Conservation (phyloP, 2,329 filamentous ascomycete genomes). For the Monosporascus sp. region DNA sequence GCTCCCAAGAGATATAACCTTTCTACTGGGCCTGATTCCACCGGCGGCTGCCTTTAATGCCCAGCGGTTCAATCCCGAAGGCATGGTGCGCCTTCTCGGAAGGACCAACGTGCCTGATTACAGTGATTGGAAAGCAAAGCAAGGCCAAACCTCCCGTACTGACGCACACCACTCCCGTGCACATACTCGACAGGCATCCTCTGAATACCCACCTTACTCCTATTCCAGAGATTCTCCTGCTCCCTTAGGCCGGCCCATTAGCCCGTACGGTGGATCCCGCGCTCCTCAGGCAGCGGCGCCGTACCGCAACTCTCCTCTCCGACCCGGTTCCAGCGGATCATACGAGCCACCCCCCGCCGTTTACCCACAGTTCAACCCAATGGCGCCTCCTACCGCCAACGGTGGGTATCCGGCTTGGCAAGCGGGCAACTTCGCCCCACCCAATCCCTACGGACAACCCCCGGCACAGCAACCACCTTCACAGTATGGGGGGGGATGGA, state of each 20-base stretch:
- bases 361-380: conserved; percentile 26
- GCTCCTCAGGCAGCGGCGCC: conserved; percentile 33
- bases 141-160: conserved; percentile 20
- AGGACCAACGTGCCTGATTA: conserved; percentile 62
- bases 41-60: conserved; percentile 66
- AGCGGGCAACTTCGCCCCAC: conserved; percentile 10
- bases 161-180: conserved; percentile 24
- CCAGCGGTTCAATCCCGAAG: conserved; percentile 63
- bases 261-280: conserved; percentile 38
- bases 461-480: conserved; percentile 9
- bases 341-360: conserved; percentile 35
- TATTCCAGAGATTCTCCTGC: conserved; percentile 22
- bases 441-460: conserved; percentile 8
- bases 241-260: conserved; percentile 34
- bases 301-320: conserved; percentile 48
- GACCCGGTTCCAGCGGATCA: conserved; percentile 40
- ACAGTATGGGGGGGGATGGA: conserved; percentile 12
- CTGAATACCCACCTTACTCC: conserved; percentile 33
- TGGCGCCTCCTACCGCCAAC: conserved; percentile 10
- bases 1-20: conserved; percentile 65
- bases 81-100: conserved; percentile 68
- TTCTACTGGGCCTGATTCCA: conserved; percentile 68
- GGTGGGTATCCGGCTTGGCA: conserved; percentile 21
- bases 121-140: conserved; percentile 45
- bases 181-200: conserved; percentile 37